Percentiles rank a stretch among this genome's conserved stretches.
Conservation (phyloP, 352 stramenopile species). For the Phytophthora vignae region DNA sequence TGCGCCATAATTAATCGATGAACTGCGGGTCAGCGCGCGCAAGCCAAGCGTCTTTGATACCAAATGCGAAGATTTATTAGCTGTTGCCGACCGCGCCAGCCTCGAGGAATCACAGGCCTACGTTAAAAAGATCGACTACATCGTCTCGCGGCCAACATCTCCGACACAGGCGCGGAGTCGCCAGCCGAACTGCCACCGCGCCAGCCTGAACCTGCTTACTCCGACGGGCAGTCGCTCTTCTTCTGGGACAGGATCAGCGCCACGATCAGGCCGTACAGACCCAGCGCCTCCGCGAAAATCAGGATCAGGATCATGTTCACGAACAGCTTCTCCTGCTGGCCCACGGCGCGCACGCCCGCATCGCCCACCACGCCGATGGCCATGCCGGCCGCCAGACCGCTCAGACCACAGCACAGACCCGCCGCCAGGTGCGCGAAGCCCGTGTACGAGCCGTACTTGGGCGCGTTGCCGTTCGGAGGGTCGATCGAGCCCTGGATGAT, state of each 20-base stretch:
- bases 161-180: background rate
- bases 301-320: conserved; percentile 99
- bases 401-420: conserved; percentile 95
- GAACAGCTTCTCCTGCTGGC: conserved; percentile 98
- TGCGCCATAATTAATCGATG: background rate
- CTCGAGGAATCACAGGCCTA: background rate
- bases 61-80: conserved; percentile 4
- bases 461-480: conserved; percentile 64
- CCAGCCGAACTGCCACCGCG: background rate
- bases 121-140: background rate
- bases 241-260: conserved; percentile 93
- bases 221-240: conserved; percentile 64
- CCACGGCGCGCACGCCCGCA: conserved; percentile 96
- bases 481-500: conserved; percentile 95
- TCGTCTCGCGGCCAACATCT: background rate
- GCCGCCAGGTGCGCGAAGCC: conserved; percentile 95
- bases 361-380: conserved; percentile 97
- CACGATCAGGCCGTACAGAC: conserved; percentile 97
- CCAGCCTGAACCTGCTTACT: conserved; percentile 16
- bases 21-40: background rate
- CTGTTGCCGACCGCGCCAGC: background rate
- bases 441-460: conserved; percentile 94
- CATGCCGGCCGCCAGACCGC: conserved; percentile 93
- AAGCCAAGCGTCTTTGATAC: background rate
- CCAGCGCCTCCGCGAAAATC: conserved; percentile 99